Evolutionary conservation across 306 rosid genomes (phyloP).

Genomic region (Prunus fruticosa): DNA sequence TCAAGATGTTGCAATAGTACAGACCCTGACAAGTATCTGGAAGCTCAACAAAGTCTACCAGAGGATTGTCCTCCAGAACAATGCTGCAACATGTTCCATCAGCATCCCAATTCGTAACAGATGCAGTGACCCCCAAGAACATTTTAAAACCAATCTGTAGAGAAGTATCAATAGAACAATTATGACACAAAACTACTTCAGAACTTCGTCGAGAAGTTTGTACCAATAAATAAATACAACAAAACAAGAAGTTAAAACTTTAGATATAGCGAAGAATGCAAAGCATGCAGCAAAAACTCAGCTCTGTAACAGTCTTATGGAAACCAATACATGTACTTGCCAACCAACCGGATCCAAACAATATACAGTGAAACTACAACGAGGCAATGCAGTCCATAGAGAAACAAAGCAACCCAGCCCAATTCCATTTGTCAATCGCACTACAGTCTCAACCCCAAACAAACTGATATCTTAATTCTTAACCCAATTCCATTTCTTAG

Average conservation of each 20-base stretch:
- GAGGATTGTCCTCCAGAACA: slow-evolving; percentile 92
- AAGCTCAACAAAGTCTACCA: slow-evolving; percentile 97
- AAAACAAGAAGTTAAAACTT: background rate
- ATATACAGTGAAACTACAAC: background rate
- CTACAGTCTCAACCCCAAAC: background rate
- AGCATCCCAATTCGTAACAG: slow-evolving; percentile 92
- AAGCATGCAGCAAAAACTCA: background rate
- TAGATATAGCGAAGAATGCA: background rate
- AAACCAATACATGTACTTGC: background rate
- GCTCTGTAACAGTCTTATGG: background rate
- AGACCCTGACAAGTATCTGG: slow-evolving; percentile 96
- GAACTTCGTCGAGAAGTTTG: background rate
- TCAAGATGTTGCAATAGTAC: slow-evolving; percentile 87
- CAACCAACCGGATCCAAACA: background rate
- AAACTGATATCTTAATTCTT: background rate
- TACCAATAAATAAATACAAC: background rate
- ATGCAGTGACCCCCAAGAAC: slow-evolving; percentile 93
- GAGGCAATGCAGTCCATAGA: background rate
- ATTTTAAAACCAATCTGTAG: slow-evolving; percentile 88
- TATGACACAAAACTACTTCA: background rate
- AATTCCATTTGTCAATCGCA: background rate
- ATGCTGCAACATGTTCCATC: slow-evolving; percentile 93
- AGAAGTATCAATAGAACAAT: slow-evolving; percentile 10
- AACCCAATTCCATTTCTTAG: background rate
- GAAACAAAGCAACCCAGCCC: background rate